Evolutionary conservation across 225 moss, liverwort and hornwort species (phyloP).

Genomic region (Sphagnum contortum): DNA sequence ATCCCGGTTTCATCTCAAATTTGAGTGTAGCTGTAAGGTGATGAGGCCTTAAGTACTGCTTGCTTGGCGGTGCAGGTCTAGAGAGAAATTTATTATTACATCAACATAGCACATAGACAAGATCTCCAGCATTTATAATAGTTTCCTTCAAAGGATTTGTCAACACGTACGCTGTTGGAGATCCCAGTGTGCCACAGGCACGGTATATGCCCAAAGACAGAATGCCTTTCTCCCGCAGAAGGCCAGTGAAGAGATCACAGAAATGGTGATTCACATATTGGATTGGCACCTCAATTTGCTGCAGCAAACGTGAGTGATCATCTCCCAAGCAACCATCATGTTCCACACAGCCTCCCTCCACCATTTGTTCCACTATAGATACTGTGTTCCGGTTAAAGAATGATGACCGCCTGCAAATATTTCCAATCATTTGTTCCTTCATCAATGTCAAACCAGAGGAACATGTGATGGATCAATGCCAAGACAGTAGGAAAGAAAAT

Average conservation of each 20-base stretch:
- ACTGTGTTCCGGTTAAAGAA: constrained; percentile 78
- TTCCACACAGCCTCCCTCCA: constrained; percentile 45
- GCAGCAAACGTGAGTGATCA: constrained; percentile 32
- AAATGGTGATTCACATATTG: constrained; percentile 42
- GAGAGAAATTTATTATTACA: no score
- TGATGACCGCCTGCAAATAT: constrained; percentile 50
- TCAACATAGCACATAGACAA: constrained; percentile 48
- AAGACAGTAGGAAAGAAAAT: no score
- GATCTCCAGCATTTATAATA: constrained; percentile 45
- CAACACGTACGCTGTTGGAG: constrained; percentile 71
- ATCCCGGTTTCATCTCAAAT: no score
- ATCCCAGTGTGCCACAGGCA: constrained; percentile 43
- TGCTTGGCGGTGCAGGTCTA: no score
- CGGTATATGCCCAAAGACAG: constrained; percentile 71
- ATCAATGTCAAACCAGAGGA: no score
- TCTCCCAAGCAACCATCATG: constrained; percentile 12
- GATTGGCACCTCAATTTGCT: constrained; percentile 41
- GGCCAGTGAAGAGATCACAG: constrained; percentile 43
- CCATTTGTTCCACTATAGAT: constrained; percentile 59
- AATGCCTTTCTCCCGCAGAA: constrained; percentile 44
- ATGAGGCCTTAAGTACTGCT: no score
- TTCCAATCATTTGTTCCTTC: no score
- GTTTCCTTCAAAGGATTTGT: constrained; percentile 56
- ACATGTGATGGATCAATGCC: no score
- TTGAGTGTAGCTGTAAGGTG: no score